Evolutionary conservation across 2,329 filamentous ascomycete species (phyloP), one percentile per base, ranked within the genome.

Genomic region (Fusarium sp.): DNA sequence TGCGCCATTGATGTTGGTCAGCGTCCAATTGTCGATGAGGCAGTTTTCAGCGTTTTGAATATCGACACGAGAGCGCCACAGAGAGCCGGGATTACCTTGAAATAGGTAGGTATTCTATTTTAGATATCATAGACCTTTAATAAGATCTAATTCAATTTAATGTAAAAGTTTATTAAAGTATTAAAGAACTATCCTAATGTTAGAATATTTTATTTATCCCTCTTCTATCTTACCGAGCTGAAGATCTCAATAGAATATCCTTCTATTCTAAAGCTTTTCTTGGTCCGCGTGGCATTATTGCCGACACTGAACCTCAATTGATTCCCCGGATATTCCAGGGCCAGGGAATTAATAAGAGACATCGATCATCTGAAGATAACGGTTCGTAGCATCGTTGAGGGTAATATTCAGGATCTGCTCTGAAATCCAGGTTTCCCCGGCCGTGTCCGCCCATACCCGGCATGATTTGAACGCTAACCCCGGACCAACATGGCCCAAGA

Each of bases 401-500:
- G 40, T 42, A 42, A 22, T 36, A 43, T 40, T 47, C 39, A 55
- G 59, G 42, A 54, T 59, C 58, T 64, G 43, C 44, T 40, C 43
- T 38, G 33, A 57, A 58, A 17, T 61, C 26, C 56, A 50, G 58
- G 51, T 26, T 65, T 57, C 67, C 62, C 69, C 38, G 60, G 51
- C 24, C 49, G 49, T 47, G 46, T 42, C 56, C 63, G 45, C 51
- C 50, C 44, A 57, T 55, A 62, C 42, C 66, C 54, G 63, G 59
- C 42, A 57, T 40, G 55, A 59, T 69, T 67, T 66, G 56, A 64
- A 66, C 70, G 60, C 65, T 67, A 60, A 67, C 56, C 63, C 69
- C 57, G 50, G 67, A 61, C 60, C 38, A 71, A 55, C 26, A 67
- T 54, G 42, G 51, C 65, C 59, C 42, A 65, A 66, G 64, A 59